Base-by-base conservation (phyloP, 371 early-diverging fungal species). In the Circinella minor region DNA sequence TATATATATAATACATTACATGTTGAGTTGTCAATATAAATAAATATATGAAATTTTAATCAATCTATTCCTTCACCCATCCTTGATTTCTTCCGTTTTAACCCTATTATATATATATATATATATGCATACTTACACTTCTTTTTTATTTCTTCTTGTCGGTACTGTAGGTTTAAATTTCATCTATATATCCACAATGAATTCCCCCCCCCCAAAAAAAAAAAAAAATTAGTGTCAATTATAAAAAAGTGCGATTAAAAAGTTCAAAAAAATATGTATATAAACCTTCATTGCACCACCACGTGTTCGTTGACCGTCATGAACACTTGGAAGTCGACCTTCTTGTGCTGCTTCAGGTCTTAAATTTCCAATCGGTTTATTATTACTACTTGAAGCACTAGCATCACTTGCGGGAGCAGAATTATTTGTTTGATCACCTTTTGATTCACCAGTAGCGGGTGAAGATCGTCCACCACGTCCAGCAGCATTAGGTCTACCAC, bases 81-180 rank as follows among this genome's bases (percentile, higher is more conserved):
- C 48, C 61, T 43, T 20, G 68, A 76, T 15, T 67, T 55, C 8
- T 61, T 54, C 15, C 15, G 2, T 51, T n/a, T 6, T 3, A 43
- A 27, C 27, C 27, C 27, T 27, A n/a, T n/a, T 39, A 39, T 43
- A 43, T 43, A 51, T 51, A 15, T 51, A 51, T 51, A n/a, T 51
- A n/a, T 51, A 1, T 51, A 14, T 14, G 15, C 11, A 72, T 15
- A 17, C 84, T 67, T 80, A 87, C 89, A 81, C 83, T 77, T 86
- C 88, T 75, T 88, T 88, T 75, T 89, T 89, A 67, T 85, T 86
- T 74, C 90, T 81, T 68, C 82, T 87, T 1, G 84, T 68, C 3
- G 91, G 89, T 18, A 90, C 77, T 0, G 87, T 89, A 15, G 91
- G 91, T 62, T 86, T 83, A 69, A 90, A 90, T 77, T 89, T 89